Evolutionary conservation across 257 asterid species (phyloP).

Genomic region (Thymus quinquecostatus): DNA sequence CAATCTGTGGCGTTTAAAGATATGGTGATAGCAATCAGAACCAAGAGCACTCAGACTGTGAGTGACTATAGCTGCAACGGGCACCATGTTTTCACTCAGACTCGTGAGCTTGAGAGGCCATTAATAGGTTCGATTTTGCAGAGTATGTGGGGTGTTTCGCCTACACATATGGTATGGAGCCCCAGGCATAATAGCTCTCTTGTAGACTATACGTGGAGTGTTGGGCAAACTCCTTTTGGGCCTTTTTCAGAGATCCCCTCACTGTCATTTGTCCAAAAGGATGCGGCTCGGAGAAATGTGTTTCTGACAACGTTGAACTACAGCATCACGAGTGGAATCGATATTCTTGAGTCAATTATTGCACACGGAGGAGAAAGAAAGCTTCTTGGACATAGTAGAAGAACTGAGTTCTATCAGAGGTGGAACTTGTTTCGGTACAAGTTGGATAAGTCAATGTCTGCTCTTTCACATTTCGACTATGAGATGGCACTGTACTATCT

Average conservation of each 20-base stretch:
- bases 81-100: conserved; percentile 78
- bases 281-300: conserved; percentile 92
- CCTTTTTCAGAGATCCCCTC: conserved; percentile 86
- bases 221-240: conserved; percentile 94
- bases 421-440: conserved; percentile 90
- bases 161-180: conserved; percentile 90
- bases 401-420: conserved; percentile 67
- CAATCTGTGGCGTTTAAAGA: conserved; percentile 91
- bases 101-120: conserved; percentile 84
- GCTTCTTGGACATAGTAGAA: conserved; percentile 59
- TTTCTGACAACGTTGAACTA: conserved; percentile 73
- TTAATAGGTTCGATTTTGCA: conserved; percentile 90
- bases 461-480: conserved; percentile 84
- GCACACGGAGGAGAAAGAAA: conserved; percentile 89
- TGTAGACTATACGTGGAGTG: conserved; percentile 92
- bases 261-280: conserved; percentile 86
- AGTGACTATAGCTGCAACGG: conserved; percentile 90
- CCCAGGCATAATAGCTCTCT: conserved; percentile 78
- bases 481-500: conserved; percentile 76
- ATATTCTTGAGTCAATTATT: conserved; percentile 70
- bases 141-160: conserved; percentile 97
- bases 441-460: conserved; percentile 78
- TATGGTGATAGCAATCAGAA: conserved; percentile 92
- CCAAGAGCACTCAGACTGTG: conserved; percentile 84
- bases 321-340: conserved; percentile 69